These are phyloP conservation scores for Mentha longifolia DNA, from an alignment of 257 asterid genomes.

Conservation along the genomic window DNA sequence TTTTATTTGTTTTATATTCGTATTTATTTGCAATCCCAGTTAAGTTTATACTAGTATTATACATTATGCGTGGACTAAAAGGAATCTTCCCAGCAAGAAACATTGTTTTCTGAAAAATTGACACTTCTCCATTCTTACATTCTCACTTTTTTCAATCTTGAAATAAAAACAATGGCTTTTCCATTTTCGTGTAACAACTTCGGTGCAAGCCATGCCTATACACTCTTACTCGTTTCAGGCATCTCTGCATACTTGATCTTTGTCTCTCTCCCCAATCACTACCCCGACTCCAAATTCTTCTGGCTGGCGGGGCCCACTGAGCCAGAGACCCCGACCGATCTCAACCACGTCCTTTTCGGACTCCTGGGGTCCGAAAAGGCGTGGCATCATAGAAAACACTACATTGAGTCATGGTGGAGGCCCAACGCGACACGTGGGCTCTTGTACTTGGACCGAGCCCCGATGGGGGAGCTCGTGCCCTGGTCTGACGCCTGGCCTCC, in stretches of 20 bases:
- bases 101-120: too few relatives aligned
- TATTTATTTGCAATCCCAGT: too few relatives aligned
- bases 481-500: constrained; percentile 61
- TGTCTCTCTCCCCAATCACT: constrained; percentile 25
- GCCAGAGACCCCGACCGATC: constrained; percentile 41
- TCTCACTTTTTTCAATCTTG: not conserved
- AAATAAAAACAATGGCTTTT: constrained; percentile 6
- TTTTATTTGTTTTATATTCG: too few relatives aligned
- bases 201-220: constrained; percentile 17
- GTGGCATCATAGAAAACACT: constrained; percentile 50
- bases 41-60: too few relatives aligned
- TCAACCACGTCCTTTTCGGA: constrained; percentile 63
- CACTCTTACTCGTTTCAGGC: constrained; percentile 31
- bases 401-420: constrained; percentile 71
- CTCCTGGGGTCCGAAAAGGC: constrained; percentile 55
- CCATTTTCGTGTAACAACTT: constrained; percentile 2
- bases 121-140: not conserved
- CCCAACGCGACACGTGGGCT: constrained; percentile 46
- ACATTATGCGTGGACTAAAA: too few relatives aligned
- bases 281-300: constrained; percentile 23
- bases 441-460: constrained; percentile 52
- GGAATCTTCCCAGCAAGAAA: too few relatives aligned
- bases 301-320: not conserved
- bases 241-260: constrained; percentile 32
- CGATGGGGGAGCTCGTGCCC: constrained; percentile 47